Conservation (phyloP, 345 rosid species). For the Boechera retrofracta region DNA sequence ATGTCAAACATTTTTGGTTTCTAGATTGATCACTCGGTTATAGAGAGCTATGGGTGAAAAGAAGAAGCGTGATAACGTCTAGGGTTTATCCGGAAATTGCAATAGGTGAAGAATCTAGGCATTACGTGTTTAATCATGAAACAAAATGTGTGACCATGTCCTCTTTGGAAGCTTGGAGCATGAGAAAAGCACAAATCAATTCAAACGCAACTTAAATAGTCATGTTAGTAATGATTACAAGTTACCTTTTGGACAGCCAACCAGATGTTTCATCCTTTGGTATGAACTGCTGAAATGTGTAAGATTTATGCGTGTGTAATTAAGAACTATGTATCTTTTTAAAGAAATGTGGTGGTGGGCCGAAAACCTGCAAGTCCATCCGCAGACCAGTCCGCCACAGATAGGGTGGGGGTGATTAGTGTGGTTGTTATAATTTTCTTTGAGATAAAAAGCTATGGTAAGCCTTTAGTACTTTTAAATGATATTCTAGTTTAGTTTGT, state of each 20-base stretch:
- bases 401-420: no score
- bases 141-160: conserved; percentile 47
- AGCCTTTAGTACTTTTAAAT: no score
- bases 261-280: conserved; percentile 1
- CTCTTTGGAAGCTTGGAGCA: conserved; percentile 63
- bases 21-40: conserved; percentile 56
- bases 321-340: not conserved
- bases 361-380: no score
- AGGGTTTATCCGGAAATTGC: conserved; percentile 62
- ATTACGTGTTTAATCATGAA: conserved; percentile 59
- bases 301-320: no score
- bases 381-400: no score
- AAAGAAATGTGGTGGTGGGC: no score
- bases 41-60: conserved; percentile 62
- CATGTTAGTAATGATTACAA: not conserved
- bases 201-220: conserved; percentile 2
- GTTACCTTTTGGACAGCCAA: not conserved
- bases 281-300: not conserved
- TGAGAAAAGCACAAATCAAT: conserved; percentile 55
- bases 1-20: not conserved
- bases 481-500: no score
- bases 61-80: conserved; percentile 59
- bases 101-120: conserved; percentile 43
- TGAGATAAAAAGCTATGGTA: no score
- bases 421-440: no score